These are phyloP conservation scores for Piloderma croceum DNA, from an alignment of 768 basidiomycete species.

Conservation along the genomic window DNA sequence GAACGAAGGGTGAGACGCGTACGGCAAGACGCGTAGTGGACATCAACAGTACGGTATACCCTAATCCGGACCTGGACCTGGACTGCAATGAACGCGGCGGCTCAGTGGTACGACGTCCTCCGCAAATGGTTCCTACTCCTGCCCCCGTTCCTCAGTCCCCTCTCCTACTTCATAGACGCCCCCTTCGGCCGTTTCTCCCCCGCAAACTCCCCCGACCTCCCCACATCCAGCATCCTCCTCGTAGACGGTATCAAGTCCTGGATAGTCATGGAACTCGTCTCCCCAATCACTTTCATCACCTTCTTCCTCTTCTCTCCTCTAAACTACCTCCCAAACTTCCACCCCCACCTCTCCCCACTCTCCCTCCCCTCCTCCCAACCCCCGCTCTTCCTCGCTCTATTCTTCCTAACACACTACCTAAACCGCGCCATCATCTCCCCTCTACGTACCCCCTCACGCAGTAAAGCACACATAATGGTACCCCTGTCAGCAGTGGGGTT, in stretches of 20 bases:
- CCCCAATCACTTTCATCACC: slow-evolving; percentile 51
- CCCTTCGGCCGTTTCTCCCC: slow-evolving; percentile 77
- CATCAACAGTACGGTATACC: no score
- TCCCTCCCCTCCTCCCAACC: slow-evolving; percentile 32
- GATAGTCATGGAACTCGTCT: slow-evolving; percentile 73
- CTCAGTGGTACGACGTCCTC: no score
- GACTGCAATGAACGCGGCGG: no score
- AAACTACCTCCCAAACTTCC: slow-evolving; percentile 23
- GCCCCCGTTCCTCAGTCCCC: slow-evolving; percentile 31
- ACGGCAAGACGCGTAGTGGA: no score
- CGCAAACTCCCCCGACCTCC: slow-evolving; percentile 27
- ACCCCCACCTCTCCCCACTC: slow-evolving; percentile 23
- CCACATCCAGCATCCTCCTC: slow-evolving; percentile 38
- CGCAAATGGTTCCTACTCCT: slow-evolving; percentile 45
- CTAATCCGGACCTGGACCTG: no score
- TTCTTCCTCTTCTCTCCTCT: slow-evolving; percentile 46
- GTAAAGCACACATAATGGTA: slow-evolving; percentile 67
- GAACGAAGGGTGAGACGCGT: no score
- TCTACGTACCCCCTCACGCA: slow-evolving; percentile 73
- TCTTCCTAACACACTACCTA: slow-evolving; percentile 73
- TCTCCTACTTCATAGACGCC: slow-evolving; percentile 55
- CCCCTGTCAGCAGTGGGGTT: slow-evolving; percentile 50
- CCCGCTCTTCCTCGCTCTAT: slow-evolving; percentile 44
- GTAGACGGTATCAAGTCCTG: slow-evolving; percentile 59
- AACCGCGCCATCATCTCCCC: slow-evolving; percentile 82